These are phyloP conservation scores for Arthrobotrys megalospora DNA, from an alignment of 2,329 filamentous ascomycete species.

Conservation along the genomic window DNA sequence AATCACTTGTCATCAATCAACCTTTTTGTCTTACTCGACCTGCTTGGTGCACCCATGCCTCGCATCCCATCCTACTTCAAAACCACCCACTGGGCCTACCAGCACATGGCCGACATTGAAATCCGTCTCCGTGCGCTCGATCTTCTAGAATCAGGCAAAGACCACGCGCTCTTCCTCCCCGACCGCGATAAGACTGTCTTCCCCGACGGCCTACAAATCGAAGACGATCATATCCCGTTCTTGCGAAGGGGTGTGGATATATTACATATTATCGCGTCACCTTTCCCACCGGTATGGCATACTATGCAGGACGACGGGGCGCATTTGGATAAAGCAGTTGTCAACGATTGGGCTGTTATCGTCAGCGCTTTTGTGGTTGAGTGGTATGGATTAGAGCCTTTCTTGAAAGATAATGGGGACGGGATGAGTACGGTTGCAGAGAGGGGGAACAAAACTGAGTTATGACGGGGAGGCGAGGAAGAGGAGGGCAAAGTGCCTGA, in stretches of 20 bases:
- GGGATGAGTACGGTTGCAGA: conserved; percentile 59
- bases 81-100: conserved; percentile 94
- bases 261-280: conserved; percentile 87
- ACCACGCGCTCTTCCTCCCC: conserved; percentile 77
- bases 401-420: conserved; percentile 66
- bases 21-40: conserved; percentile 90
- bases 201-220: conserved; percentile 71
- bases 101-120: conserved; percentile 81
- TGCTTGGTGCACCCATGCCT: conserved; percentile 81
- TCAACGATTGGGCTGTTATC: conserved; percentile 89
- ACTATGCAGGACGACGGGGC: conserved; percentile 84
- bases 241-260: conserved; percentile 87
- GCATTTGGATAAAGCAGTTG: conserved; percentile 83
- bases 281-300: conserved; percentile 91
- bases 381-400: conserved; percentile 87
- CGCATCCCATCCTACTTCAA: conserved; percentile 87
- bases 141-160: conserved; percentile 71
- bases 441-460: conserved; percentile 52
- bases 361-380: conserved; percentile 87
- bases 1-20: conserved; percentile 84
- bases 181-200: conserved; percentile 72
- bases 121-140: conserved; percentile 78
- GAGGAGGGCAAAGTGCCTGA: neutral
- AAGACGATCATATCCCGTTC: conserved; percentile 94
- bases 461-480: conserved; percentile 11